These are phyloP conservation scores for Fomitopsis pulvina DNA, from an alignment of 768 basidiomycete species.

Conservation along the genomic window DNA sequence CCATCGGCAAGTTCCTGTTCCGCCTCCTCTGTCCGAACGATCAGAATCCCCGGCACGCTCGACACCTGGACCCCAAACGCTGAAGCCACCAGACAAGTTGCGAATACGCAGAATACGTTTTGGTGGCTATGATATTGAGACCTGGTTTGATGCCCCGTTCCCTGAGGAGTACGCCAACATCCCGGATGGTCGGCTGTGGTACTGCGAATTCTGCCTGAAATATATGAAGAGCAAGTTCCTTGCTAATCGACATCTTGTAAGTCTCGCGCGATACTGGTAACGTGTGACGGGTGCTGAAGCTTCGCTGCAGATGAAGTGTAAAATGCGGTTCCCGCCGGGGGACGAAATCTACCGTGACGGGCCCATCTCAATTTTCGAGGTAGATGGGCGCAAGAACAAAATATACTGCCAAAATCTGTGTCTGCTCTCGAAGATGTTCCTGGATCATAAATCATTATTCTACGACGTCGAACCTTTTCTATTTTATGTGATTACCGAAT, in stretches of 20 bases:
- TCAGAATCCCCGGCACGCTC: conserved; percentile 34
- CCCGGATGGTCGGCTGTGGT: conserved; percentile 89
- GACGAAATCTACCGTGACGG: conserved; percentile 97
- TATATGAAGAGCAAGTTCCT: conserved; percentile 95
- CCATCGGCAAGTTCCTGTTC: conserved; percentile 30
- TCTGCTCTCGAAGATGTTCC: conserved; percentile 96
- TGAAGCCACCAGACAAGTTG: conserved; percentile 40
- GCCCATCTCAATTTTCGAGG: conserved; percentile 86
- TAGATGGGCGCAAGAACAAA: conserved; percentile 98
- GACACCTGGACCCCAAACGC: conserved; percentile 36
- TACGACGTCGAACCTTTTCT: conserved; percentile 99
- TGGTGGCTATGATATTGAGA: conserved; percentile 87
- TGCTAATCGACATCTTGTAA: conserved; percentile 77
- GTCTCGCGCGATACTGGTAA: conserved; percentile 21
- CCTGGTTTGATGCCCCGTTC: conserved; percentile 99
- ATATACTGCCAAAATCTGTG: conserved; percentile 99
- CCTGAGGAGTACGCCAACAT: conserved; percentile 94
- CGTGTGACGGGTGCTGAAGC: neutral
- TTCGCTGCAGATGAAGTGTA: conserved; percentile 78
- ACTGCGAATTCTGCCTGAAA: conserved; percentile 97
- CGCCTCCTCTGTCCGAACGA: conserved; percentile 28
- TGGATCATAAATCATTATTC: conserved; percentile 97
- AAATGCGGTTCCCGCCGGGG: conserved; percentile 89
- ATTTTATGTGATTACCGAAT: conserved; percentile 96
- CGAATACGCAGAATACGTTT: conserved; percentile 88